Conservation (phyloP, 129 eudicot species). For the Cynara cardunculus region DNA sequence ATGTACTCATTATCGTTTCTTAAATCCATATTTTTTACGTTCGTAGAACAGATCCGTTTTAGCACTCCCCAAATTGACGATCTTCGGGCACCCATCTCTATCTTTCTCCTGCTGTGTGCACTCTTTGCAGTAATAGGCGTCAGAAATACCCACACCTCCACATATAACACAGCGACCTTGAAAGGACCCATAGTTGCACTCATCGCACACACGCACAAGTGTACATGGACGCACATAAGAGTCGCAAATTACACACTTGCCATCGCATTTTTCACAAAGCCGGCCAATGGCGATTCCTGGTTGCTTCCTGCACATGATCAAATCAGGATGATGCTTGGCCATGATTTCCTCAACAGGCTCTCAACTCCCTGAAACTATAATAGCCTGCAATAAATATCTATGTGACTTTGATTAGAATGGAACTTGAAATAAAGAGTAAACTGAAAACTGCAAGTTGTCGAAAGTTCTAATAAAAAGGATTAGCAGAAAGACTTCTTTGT, state of each 20-base stretch:
- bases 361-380: not conserved
- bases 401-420: not conserved
- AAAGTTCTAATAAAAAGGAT: not conserved
- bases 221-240: conserved; percentile 71
- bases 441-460: not conserved
- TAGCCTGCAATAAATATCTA: conserved; percentile 4
- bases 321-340: conserved; percentile 85
- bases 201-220: conserved; percentile 49
- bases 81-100: conserved; percentile 55
- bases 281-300: conserved; percentile 88
- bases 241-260: conserved; percentile 69
- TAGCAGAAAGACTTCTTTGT: not conserved
- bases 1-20: conserved; percentile 32
- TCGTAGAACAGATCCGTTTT: conserved; percentile 50
- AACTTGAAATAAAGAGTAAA: not conserved
- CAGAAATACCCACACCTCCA: conserved; percentile 56
- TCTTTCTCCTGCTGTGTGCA: conserved; percentile 59
- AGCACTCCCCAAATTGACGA: conserved; percentile 50
- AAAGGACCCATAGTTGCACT: conserved; percentile 55
- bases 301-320: conserved; percentile 81
- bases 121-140: conserved; percentile 58
- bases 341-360: conserved; percentile 22
- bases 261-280: conserved; percentile 71
- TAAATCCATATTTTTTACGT: conserved; percentile 47
- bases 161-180: conserved; percentile 49